phyloP scores from a whole-genome alignment of 2,329 filamentous ascomycete genomes.

The Daldinia eschscholtzii region DNA sequence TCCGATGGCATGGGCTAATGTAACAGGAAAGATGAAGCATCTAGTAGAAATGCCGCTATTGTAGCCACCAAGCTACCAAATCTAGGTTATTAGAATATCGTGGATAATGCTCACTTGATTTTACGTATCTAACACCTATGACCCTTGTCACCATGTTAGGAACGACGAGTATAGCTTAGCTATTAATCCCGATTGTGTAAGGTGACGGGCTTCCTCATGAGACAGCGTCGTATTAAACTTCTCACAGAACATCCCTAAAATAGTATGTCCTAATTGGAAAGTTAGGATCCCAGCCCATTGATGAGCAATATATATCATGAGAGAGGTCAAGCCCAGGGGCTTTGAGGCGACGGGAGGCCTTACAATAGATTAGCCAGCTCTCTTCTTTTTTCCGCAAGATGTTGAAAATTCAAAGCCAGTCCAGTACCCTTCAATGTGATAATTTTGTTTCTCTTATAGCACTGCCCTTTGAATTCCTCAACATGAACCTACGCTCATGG shows the following conservation, averaged over 20 bases:
- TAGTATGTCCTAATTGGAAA: background rate
- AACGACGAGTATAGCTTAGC: background rate
- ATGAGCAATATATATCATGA: background rate
- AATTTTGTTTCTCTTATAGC: no score
- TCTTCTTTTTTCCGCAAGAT: background rate
- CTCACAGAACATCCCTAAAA: no score
- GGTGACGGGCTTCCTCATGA: background rate
- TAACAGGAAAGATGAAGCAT: background rate
- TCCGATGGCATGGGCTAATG: background rate
- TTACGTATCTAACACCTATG: background rate
- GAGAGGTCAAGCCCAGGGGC: background rate
- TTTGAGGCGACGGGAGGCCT: background rate
- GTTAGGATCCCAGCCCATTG: background rate
- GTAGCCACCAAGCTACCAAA: background rate
- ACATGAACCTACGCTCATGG: background rate
- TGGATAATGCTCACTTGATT: background rate
- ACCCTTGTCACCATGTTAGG: background rate
- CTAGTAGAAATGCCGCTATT: background rate
- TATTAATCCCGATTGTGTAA: background rate
- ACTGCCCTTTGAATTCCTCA: no score
- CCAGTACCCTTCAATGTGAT: background rate
- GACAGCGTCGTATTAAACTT: background rate
- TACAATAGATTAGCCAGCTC: background rate
- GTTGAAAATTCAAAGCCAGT: background rate
- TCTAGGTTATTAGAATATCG: background rate